A percentile compares a stretch with the other conserved stretches of the same genome.
Evolutionary conservation across 768 basidiomycete species (phyloP).

Genomic region (Lentinula edodes): DNA sequence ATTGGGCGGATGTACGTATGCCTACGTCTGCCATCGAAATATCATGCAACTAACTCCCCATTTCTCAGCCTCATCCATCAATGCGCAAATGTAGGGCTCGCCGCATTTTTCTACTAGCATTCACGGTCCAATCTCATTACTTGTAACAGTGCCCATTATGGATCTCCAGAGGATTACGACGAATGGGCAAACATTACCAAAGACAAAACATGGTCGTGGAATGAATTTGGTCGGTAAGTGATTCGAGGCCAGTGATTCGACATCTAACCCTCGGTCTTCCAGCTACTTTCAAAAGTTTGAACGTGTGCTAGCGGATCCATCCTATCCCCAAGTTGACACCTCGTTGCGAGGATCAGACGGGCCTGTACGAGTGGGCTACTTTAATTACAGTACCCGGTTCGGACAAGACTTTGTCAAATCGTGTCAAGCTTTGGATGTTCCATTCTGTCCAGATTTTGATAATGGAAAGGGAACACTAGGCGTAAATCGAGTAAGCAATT

Average conservation of each 20-base stretch:
- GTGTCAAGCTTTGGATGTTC: background rate
- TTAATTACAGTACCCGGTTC: constrained; percentile 37
- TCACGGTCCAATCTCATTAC: background rate
- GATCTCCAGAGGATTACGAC: constrained; percentile 67
- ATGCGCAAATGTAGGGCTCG: constrained; percentile 43
- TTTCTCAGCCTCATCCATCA: constrained; percentile 54
- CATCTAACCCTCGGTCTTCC: constrained; percentile 4
- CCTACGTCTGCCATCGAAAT: background rate
- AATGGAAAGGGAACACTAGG: constrained; percentile 55
- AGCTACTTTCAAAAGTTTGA: constrained; percentile 73
- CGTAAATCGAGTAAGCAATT: constrained; percentile 45
- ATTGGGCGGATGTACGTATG: constrained; percentile 47
- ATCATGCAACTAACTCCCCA: background rate
- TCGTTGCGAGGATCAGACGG: constrained; percentile 44
- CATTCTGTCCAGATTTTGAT: constrained; percentile 45
- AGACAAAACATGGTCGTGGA: constrained; percentile 60
- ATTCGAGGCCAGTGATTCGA: background rate
- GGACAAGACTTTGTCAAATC: constrained; percentile 20
- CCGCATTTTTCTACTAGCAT: background rate
- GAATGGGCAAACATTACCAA: constrained; percentile 53
- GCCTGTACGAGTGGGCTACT: constrained; percentile 56
- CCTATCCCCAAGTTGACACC: constrained; percentile 46
- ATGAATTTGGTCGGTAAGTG: constrained; percentile 42
- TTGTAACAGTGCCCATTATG: constrained; percentile 49
- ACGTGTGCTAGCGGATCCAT: constrained; percentile 42